Evolutionary conservation across 331 rosid species (phyloP), one percentile per base, ranked within the genome.

Genomic region (Rosa hybrid): DNA sequence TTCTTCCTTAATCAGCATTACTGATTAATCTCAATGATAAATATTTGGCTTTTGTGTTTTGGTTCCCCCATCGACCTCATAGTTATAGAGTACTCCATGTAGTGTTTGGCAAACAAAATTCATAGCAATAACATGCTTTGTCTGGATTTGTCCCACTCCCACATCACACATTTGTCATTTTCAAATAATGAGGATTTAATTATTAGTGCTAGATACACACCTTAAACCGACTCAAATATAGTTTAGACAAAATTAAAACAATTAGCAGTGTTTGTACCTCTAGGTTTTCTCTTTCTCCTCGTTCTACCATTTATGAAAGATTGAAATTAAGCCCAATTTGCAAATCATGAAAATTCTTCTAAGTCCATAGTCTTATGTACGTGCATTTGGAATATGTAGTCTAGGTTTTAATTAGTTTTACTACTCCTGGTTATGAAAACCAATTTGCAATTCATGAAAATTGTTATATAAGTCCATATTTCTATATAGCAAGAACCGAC

Each of bases 11-110:
- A 80, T 57, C 71, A 21, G 75, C 60, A 54, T 78, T 72, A 80
- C 76, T 75, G 71, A 60, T 77, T 69, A 67, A 79, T 78, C 76
- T 42, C 73, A 63, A 80, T 71, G 67, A 74, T 77, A 64, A 11
- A 23, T 9, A 12, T 21, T 10, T 44, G 81, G 75, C 87, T 85
- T 82, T 83, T 82, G 78, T 76, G 76, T 53, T 11, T 77, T 74
- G 88, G 94, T 89, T 87, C 90, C 93, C 92, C 10, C 10, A 17
- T 17, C 77, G 10, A 74, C 81, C 70, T 69, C 64, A 74, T 54
- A 48, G 65, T 10, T 57, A 57, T n/a, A 57, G 30, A 53, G 59
- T 50, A 65, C 84, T 68, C 63, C 85, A 69, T 56, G 67, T 60
- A 64, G 42, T 68, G 63, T 62, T 69, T 50, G 78, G 74, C 23